Percentiles rank a stretch among this genome's conserved stretches.
Conservation (phyloP, 2,329 filamentous ascomycete species). For the Talaromyces sp. region DNA sequence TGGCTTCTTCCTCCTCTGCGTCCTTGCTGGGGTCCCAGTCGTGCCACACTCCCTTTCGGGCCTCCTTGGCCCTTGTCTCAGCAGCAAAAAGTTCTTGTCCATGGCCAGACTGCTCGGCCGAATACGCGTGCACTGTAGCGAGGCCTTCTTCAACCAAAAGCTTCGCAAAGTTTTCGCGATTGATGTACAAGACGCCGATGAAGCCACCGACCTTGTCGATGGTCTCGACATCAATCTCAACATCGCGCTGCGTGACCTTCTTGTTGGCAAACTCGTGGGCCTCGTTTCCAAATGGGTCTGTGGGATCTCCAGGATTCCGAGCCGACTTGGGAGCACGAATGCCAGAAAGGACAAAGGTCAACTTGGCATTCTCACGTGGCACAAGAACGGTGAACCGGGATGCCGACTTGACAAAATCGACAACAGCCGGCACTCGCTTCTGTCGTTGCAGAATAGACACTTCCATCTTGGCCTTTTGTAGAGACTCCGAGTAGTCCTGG, state of each 20-base stretch:
- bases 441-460: conserved; percentile 81
- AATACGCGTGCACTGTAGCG: conserved; percentile 87
- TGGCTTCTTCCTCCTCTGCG: conserved; percentile 52
- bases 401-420: conserved; percentile 97
- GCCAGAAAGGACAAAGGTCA: conserved; percentile 89
- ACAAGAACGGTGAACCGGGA: conserved; percentile 89
- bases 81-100: conserved; percentile 80
- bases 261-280: conserved; percentile 85
- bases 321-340: conserved; percentile 87
- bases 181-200: conserved; percentile 89
- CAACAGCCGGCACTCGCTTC: conserved; percentile 84
- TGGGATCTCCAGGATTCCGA: conserved; percentile 69
- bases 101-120: conserved; percentile 91
- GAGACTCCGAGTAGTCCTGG: conserved; percentile 81
- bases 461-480: conserved; percentile 94
- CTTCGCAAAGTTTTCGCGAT: conserved; percentile 94
- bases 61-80: conserved; percentile 84
- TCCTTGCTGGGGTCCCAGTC: conserved; percentile 91
- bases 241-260: conserved; percentile 87
- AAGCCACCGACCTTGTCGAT: conserved; percentile 97
- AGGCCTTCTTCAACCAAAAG: conserved; percentile 88
- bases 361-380: conserved; percentile 85
- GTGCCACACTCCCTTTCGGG: conserved; percentile 81
- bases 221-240: conserved; percentile 90
- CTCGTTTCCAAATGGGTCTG: conserved; percentile 92